Evolutionary conservation across 345 rosid species (phyloP).

Genomic region (Citrus trifoliata): DNA sequence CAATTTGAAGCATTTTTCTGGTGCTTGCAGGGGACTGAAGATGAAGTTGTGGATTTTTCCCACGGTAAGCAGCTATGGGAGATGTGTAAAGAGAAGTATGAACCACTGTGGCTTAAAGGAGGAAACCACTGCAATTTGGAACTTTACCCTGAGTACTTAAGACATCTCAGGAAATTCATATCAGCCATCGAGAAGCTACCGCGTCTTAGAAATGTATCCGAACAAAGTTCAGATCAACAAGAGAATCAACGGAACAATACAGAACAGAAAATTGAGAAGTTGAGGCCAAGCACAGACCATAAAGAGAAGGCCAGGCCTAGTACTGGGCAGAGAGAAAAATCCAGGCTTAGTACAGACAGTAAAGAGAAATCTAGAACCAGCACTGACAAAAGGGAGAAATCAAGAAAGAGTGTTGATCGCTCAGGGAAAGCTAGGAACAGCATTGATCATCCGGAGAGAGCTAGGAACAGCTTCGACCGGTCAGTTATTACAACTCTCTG

Average conservation of each 20-base stretch:
- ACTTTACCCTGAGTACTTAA: slow-evolving; percentile 68
- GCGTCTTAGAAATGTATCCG: slow-evolving; percentile 19
- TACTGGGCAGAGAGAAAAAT: slow-evolving; percentile 43
- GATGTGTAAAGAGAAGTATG: slow-evolving; percentile 79
- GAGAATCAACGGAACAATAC: slow-evolving; percentile 13
- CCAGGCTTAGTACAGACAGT: slow-evolving; percentile 54
- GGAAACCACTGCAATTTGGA: slow-evolving; percentile 86
- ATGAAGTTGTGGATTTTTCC: slow-evolving; percentile 73
- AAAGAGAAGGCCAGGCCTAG: slow-evolving; percentile 44
- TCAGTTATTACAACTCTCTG: slow-evolving; percentile 17
- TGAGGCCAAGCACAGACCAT: slow-evolving; percentile 33
- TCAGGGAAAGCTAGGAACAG: slow-evolving; percentile 53
- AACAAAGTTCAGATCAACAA: slow-evolving; percentile 23
- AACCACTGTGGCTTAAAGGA: slow-evolving; percentile 86
- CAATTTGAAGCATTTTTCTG: no score
- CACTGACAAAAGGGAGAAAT: slow-evolving; percentile 44
- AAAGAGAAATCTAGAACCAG: slow-evolving; percentile 45
- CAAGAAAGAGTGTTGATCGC: slow-evolving; percentile 58
- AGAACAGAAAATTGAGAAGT: slow-evolving; percentile 22
- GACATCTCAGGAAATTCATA: slow-evolving; percentile 71
- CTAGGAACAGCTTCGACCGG: slow-evolving; percentile 85
- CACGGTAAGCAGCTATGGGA: slow-evolving; percentile 91
- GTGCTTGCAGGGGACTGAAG: slow-evolving; percentile 69
- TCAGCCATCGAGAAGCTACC: slow-evolving; percentile 68
- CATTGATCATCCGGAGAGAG: slow-evolving; percentile 56